Evolutionary conservation across 768 basidiomycete genomes (phyloP).

Genomic region (Suillus clintonianus): DNA sequence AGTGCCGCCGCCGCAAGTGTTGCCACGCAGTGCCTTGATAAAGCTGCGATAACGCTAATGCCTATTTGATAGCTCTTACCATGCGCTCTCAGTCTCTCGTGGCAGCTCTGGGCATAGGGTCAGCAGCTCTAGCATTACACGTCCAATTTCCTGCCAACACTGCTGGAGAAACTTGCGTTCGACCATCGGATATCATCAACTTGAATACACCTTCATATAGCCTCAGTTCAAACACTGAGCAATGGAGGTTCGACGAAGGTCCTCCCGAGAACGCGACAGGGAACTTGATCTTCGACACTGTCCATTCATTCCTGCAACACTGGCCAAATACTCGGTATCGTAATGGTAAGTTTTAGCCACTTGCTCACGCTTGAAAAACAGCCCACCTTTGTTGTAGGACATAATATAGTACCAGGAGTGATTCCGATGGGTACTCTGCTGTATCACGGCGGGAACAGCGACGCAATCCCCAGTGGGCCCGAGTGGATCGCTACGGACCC

Average conservation of each 20-base stretch:
- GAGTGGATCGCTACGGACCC: no score
- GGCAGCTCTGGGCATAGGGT: not conserved
- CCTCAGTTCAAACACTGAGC: not conserved
- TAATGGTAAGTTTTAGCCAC: constrained; percentile 25
- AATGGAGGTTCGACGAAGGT: constrained; percentile 21
- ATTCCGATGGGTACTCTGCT: no score
- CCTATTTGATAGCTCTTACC: not conserved
- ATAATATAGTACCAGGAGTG: no score
- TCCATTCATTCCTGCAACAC: constrained; percentile 36
- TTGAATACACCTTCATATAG: not conserved
- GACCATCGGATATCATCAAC: not conserved
- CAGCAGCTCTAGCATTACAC: not conserved
- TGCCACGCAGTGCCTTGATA: no score
- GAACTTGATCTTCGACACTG: constrained; percentile 36
- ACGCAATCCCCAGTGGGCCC: no score
- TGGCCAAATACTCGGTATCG: constrained; percentile 41
- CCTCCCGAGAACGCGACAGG: constrained; percentile 30
- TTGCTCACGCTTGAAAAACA: no score
- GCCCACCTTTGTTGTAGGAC: no score
- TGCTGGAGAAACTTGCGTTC: not conserved
- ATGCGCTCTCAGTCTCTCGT: not conserved
- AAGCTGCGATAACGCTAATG: not conserved
- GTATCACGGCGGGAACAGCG: no score
- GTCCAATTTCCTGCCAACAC: not conserved
- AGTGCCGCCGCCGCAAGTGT: no score